Percentiles rank a stretch among this genome's conserved stretches.
Evolutionary conservation across 768 basidiomycete genomes (phyloP).

Genomic region (Leccinum imitatum): DNA sequence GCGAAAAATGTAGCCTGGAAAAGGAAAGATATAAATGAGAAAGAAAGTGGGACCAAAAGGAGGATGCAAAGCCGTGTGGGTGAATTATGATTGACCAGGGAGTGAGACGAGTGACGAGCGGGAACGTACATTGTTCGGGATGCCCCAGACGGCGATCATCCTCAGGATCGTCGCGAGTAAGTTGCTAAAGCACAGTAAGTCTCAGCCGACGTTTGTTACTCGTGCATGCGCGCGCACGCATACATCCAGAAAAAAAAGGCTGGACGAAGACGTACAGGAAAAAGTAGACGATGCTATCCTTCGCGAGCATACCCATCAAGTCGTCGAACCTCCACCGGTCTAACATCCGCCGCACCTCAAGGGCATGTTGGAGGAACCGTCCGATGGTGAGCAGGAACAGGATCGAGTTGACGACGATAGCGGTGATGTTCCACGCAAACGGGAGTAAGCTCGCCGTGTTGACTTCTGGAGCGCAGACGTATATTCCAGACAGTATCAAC

Average conservation of each 20-base stretch:
- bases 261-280: conserved; percentile 14
- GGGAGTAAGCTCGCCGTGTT: conserved; percentile 3
- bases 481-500: conserved; percentile 16
- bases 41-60: background rate
- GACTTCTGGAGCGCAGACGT: conserved; percentile 14
- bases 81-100: background rate
- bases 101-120: background rate
- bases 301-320: conserved; percentile 16
- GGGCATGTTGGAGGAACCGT: conserved; percentile 14
- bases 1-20: conserved; percentile 7
- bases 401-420: conserved; percentile 10
- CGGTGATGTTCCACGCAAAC: conserved; percentile 18
- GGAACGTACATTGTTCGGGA: conserved; percentile 14
- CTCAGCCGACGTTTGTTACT: background rate
- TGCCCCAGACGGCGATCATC: conserved; percentile 18
- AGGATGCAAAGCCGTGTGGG: background rate
- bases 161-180: conserved; percentile 16
- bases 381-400: conserved; percentile 18
- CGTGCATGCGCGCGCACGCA: background rate
- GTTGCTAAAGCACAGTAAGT: conserved; percentile 7
- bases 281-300: conserved; percentile 22
- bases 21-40: background rate
- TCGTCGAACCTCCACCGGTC: conserved; percentile 12
- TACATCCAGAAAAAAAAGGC: background rate
- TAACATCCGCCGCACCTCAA: conserved; percentile 7